Base-by-base conservation (phyloP, 2,329 filamentous ascomycete species). In the Epichloe uncinata region DNA sequence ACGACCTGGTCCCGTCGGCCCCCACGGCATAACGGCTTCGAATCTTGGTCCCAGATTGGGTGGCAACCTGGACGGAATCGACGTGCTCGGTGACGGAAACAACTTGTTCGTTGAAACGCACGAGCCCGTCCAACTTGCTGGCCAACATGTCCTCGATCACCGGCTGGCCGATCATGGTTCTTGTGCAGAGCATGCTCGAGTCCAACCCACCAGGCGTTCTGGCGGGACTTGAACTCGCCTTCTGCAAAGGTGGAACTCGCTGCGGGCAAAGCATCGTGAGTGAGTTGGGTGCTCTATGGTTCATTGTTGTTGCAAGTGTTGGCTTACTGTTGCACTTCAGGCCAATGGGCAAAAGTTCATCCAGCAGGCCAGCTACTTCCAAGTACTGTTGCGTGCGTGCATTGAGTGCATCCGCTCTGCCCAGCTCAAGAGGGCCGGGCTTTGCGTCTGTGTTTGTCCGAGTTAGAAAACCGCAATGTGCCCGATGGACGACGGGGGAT, bases 11-110 rank as follows among this genome's bases (percentile, higher is more conserved):
- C 1, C 76, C 75, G 40, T 79, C 76, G 5, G 74, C 75, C 1
- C 73, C 75, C 3, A 77, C 66, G 3, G 69, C 67, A 48, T 73
- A 79, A 20, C 58, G 61, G 53, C 63, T 64, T 30, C 55, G 58
- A 3, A 71, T 54, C 2, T 36, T 61, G 22, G 61, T 63, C 1
- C 66, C 67, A 0, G 58, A 57, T 4, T 53, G 52, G 1, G 68
- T 69, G 6, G 52, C 55, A 52, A 69, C 26, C 58, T 68, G 9
- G 60, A 71, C 50, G 68, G 72, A 3, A 65, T 82, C 38, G 64
- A 74, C 12, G 70, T 84, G 42, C 66, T 88, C 42, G 75, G 79
- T 1, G 75, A 88, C 60, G 2, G 54, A 60, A 0, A 56, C 53
- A 3, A 69, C 69, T 2, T 61, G 61, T 41, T 72, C 68, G 15